Evolutionary conservation across 2,329 filamentous ascomycete genomes (phyloP).

Genomic region (Claviceps pusilla): DNA sequence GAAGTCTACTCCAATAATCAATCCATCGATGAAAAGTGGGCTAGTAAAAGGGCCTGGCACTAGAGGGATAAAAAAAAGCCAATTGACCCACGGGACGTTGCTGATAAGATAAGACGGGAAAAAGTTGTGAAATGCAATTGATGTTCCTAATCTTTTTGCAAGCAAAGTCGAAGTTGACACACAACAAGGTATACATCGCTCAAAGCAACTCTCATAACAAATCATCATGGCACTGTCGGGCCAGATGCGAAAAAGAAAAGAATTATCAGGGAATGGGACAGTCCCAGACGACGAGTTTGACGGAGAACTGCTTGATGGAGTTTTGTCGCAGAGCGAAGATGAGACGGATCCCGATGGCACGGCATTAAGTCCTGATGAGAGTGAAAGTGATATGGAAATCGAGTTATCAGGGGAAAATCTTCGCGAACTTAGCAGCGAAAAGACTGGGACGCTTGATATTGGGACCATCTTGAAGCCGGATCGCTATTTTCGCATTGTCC

Average conservation of each 20-base stretch:
- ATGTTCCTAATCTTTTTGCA: too few relatives aligned
- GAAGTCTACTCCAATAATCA: too few relatives aligned
- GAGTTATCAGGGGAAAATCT: slow-evolving; percentile 21
- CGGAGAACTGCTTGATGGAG: slow-evolving; percentile 37
- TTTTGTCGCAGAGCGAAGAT: slow-evolving; percentile 35
- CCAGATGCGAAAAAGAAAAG: slow-evolving; percentile 47
- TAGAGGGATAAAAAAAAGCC: too few relatives aligned
- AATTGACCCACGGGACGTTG: background rate
- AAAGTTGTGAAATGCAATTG: too few relatives aligned
- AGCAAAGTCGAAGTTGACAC: too few relatives aligned
- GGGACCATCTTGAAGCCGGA: background rate
- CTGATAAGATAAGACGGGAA: background rate
- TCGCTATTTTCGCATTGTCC: slow-evolving; percentile 34
- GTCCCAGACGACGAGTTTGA: slow-evolving; percentile 39
- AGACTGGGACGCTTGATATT: background rate
- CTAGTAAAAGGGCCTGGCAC: too few relatives aligned
- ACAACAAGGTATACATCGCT: background rate
- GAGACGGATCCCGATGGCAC: slow-evolving; percentile 14
- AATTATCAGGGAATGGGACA: slow-evolving; percentile 38
- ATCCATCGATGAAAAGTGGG: too few relatives aligned
- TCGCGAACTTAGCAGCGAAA: background rate
- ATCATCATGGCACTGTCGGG: slow-evolving; percentile 8
- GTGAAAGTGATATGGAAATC: slow-evolving; percentile 1
- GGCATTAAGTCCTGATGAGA: slow-evolving; percentile 5
- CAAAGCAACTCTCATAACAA: background rate